Base-by-base conservation (phyloP, 2,329 filamentous ascomycete genomes). In the Aspergillus sp. region DNA sequence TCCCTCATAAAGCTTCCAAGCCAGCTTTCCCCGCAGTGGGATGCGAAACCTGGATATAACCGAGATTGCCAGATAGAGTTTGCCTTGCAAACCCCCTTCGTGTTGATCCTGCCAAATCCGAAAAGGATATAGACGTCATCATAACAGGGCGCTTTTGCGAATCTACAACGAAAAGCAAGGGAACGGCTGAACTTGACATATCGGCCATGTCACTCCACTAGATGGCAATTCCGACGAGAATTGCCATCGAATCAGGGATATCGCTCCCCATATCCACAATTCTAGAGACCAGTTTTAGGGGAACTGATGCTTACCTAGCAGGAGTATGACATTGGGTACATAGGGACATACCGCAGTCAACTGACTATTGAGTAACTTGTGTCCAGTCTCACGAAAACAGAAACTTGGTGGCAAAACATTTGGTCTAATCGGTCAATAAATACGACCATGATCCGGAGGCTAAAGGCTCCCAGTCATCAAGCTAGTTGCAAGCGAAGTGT, bases 311-410 rank as follows among this genome's bases (percentile, higher is more conserved):
- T 30, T n/a, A n/a, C 19, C 21, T 39, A 30, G 19, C 17, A 41
- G 51, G n/a, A 42, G 27, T 41, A 36, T 54, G 51, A 54, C 51
- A 54, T 36, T n/a, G 41, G 36, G 19, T 54, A 42, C 38, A 42
- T 54, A 30, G 32, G 15, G 30, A 54, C 21, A 8, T 23, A 17
- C 39, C 27, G 36, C 11, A 25, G 44, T 27, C 21, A n/a, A 27
- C 15, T 30, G 25, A 27, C 25, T 25, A 32, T 11, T 44, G 21
- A 6, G 41, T 44, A 44, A 19, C 10, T 21, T 44, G 17, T 50
- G 8, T 32, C 11, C 15, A 19, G 47, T 17, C 23, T 10, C 25
- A 30, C 13, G 23, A 10, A 11, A 32, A n/a, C 30, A 17, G 25
- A 19, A 30, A 5, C 25, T n/a, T 30, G 25, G 25, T 50, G 47